Percentiles rank a stretch among this genome's conserved stretches.
Conservation (phyloP, 1,284 basidiomycete species). For the Omphalotus olearius region DNA sequence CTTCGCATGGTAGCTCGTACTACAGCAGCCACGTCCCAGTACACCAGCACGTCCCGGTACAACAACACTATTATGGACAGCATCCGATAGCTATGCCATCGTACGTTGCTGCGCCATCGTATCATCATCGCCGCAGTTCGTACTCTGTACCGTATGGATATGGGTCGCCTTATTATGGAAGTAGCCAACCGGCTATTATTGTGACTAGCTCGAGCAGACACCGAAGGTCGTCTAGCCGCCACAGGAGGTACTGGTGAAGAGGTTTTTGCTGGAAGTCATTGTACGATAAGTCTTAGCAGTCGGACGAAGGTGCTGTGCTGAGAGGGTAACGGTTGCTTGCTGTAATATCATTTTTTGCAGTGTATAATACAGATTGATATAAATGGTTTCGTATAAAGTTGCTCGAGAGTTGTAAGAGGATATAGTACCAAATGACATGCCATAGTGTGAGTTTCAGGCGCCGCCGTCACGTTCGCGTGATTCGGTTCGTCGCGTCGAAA, state of each 20-base stretch:
- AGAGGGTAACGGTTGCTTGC: no score
- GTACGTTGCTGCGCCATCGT: conserved; percentile 1
- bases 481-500: no score
- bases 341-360: no score
- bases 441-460: no score
- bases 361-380: no score
- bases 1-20: neutral
- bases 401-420: no score
- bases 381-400: no score
- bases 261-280: no score
- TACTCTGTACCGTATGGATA: conserved; percentile 10
- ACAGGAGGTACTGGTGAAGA: conserved; percentile 2
- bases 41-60: conserved; percentile 6
- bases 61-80: conserved; percentile 6
- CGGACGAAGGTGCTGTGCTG: no score
- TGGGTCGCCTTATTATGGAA: conserved; percentile 4
- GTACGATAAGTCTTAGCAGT: no score
- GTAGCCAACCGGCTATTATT: conserved; percentile 1
- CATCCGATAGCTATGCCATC: conserved; percentile 1
- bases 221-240: neutral
- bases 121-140: conserved; percentile 6
- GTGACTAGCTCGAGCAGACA: conserved; percentile 3
- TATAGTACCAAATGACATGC: no score
- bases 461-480: no score
- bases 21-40: neutral